Evolutionary conservation across 352 stramenopile species (phyloP), one percentile per base, ranked within the genome.

Genomic region (Blastocystis sp.): DNA sequence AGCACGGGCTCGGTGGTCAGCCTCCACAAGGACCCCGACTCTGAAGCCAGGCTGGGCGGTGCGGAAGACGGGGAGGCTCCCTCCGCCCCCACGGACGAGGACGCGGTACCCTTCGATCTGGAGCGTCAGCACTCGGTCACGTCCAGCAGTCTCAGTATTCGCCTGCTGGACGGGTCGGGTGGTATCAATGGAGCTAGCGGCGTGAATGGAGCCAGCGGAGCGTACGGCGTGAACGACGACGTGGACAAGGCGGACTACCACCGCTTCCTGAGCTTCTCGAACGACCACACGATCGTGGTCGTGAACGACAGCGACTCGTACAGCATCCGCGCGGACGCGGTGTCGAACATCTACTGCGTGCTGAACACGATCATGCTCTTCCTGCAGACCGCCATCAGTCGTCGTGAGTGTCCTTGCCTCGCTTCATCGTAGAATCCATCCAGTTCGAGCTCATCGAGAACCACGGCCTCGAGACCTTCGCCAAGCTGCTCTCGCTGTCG

Each of bases 281-380:
- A 37, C 13, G 51, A 81, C 60, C 29, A 39, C n/a, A 13, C 19
- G 29, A 39, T 81, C 6, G 37, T 81, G n/a, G 24, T 81, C 16
- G n/a, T 81, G 33, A 65, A 65, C 39, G 26, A 19, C 1, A 19
- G 26, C 0, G 29, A 33, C 60, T 39, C 65, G 1, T 65, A 63
- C 45, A 65, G 31, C 2, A 24, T 65, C 21, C 29, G 37, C 16
- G 60, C 65, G 9, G 71, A 81, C 39, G 71, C 37, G n/a, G 71
- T 81, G 19, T 21, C 51, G 16, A 65, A 24, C 16, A 39, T 81
- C 16, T 81, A 81, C 45, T 45, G 61, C 41, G 29, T 81, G 29
- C 16, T 65, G 13, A 81, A 65, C 41, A 81, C 41, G 13, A n/a
- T 66, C 3, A n/a, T 81, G 71, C 29, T 65, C 35, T 81, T 81